Evolutionary conservation across 2,329 filamentous ascomycete genomes (phyloP), one percentile per base, ranked within the genome.

Genomic region (Coccinonectria pachysandricola): DNA sequence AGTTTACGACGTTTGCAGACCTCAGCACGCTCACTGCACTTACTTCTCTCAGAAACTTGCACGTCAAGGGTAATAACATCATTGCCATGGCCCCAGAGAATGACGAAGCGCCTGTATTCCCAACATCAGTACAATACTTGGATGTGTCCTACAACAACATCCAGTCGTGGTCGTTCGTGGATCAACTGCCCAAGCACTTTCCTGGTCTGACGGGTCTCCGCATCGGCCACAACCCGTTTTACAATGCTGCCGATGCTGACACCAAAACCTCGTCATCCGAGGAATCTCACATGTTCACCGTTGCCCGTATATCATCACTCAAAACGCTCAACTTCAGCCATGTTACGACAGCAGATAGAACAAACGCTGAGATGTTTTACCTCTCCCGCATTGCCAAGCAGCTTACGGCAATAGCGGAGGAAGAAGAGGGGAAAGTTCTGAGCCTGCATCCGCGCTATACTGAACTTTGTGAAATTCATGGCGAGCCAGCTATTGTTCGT

Each of bases 351-450:
- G 72, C 78, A 21, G 87, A 96, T 50, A 75, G 88, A 11, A 66
- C 74, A 28, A 91, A 96, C 46, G 86, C 86, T 4, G 91, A 96
- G 43, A 78, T 88, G 46, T 98, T 93, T 52, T 98, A 98, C 52
- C 71, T 96, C 8, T 83, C 79, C 1, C 71, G 81, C 28, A 91
- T 95, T 31, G 81, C 71, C 8, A 76, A 75, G 36, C 82, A 91
- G 48, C 62, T 95, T 19, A 68, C 75, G 1, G 59, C 65, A 4
- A 68, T 73, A 0, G 59, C 72, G 0, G 64, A 71, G 30, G 53
- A 52, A 3, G 54, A 61, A 3, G 68, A 77, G 38, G 55, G 53
- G 1, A 56, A 59, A 2, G 66, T 93, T 0, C 50, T 81, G 3
- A 54, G 50, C 1, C 55, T 60, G 4, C 86, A 96, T 52, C 77